phyloP scores from a whole-genome alignment of 257 asterid species.

The Solanum sitiens region DNA sequence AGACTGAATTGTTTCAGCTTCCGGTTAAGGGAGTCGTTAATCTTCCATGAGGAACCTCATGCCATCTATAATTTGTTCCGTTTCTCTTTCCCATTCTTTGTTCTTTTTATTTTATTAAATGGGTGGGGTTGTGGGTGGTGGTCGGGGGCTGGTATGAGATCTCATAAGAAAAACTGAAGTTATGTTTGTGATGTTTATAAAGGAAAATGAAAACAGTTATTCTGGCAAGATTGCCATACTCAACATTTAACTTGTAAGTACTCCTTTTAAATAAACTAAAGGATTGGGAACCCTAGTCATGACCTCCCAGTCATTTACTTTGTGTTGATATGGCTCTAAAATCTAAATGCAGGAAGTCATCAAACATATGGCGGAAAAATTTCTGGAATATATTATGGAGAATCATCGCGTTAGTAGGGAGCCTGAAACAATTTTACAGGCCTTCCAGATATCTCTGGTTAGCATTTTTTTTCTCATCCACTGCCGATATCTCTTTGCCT shows the following conservation, averaged over 20 bases:
- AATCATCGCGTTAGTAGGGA: constrained; percentile 14
- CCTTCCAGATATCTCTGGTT: constrained; percentile 22
- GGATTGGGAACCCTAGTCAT: background rate
- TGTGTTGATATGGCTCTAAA: background rate
- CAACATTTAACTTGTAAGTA: background rate
- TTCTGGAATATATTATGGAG: constrained; percentile 13
- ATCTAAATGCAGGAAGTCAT: constrained; percentile 10
- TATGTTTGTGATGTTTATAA: background rate
- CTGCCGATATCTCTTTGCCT: background rate
- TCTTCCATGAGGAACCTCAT: background rate
- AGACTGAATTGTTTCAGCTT: background rate
- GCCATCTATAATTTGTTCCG: background rate
- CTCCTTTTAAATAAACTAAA: background rate
- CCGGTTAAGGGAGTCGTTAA: background rate
- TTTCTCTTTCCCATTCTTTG: background rate
- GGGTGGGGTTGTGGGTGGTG: background rate
- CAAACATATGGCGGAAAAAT: constrained; percentile 1
- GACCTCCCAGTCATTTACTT: background rate
- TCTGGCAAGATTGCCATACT: background rate
- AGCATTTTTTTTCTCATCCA: background rate
- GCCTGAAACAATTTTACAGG: constrained; percentile 14
- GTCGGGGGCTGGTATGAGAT: background rate
- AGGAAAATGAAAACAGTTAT: background rate
- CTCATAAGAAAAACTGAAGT: background rate
- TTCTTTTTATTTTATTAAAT: background rate